Percentiles rank a stretch among this genome's conserved stretches.
phyloP scores from a whole-genome alignment of 2,329 filamentous ascomycete genomes.

The Aspergillus uvarum region DNA sequence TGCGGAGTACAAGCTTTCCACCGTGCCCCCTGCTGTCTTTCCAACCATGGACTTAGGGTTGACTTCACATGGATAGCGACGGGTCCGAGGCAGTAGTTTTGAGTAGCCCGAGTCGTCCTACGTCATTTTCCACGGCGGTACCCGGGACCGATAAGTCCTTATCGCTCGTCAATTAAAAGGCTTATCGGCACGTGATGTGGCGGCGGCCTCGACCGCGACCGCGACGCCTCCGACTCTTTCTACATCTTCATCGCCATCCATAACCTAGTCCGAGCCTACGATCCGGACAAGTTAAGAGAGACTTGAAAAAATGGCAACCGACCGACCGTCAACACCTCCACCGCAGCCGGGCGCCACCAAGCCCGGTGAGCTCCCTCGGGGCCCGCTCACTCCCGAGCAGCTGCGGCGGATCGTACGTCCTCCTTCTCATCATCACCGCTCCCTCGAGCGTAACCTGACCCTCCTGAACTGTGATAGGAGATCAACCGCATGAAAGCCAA shows the following conservation, averaged over 20 bases:
- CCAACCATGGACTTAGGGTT: no score
- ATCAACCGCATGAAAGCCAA: conserved; percentile 85
- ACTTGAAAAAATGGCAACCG: neutral
- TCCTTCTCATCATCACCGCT: neutral
- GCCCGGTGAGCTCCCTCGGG: conserved; percentile 32
- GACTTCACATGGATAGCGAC: no score
- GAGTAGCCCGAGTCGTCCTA: no score
- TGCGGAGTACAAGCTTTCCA: no score
- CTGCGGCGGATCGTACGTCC: conserved; percentile 56
- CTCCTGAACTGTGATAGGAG: conserved; percentile 57
- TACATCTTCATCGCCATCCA: neutral
- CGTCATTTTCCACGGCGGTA: no score
- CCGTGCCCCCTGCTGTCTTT: no score
- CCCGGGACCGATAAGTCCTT: neutral
- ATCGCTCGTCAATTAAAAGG: neutral
- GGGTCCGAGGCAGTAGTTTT: no score
- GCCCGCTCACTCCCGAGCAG: conserved; percentile 61
- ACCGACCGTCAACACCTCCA: neutral
- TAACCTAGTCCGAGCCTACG: no score
- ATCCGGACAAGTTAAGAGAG: no score
- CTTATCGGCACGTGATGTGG: neutral
- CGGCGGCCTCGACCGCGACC: neutral
- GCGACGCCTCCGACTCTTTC: neutral
- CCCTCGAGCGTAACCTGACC: no score
- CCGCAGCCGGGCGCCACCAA: neutral